These are phyloP conservation scores for Termitomyces sp. DNA, from an alignment of 768 basidiomycete species.

Conservation along the genomic window DNA sequence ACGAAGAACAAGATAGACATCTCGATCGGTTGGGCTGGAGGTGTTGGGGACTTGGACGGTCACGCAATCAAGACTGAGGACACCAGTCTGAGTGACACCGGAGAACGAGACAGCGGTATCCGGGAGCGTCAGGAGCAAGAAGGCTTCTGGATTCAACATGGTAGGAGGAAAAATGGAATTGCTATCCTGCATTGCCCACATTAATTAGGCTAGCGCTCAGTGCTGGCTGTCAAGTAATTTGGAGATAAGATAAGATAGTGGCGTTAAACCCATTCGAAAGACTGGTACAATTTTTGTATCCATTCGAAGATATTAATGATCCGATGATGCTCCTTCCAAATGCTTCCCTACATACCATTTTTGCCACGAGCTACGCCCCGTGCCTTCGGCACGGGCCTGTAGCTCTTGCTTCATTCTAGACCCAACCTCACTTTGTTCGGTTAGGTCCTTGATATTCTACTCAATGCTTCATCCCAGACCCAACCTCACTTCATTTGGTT, in stretches of 20 bases:
- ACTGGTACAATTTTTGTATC: no score
- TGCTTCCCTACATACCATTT: no score
- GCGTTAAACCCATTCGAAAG: background rate
- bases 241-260: constrained; percentile 12
- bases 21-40: constrained; percentile 35
- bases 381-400: no score
- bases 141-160: constrained; percentile 37
- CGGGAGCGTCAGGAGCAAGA: constrained; percentile 51
- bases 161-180: background rate
- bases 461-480: no score
- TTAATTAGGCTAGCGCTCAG: no score
- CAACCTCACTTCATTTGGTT: no score
- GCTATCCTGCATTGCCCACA: constrained; percentile 4
- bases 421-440: no score
- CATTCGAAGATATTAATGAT: no score
- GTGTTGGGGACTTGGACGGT: constrained; percentile 41
- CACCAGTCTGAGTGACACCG: constrained; percentile 35
- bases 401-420: no score
- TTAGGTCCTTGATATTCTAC: no score
- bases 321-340: background rate
- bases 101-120: constrained; percentile 39
- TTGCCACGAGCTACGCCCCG: background rate
- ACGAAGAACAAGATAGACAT: constrained; percentile 66
- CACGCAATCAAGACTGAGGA: constrained; percentile 59
- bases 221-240: background rate